phyloP scores from a whole-genome alignment of 164 flowering plant species.

The Vitis rupestris region DNA sequence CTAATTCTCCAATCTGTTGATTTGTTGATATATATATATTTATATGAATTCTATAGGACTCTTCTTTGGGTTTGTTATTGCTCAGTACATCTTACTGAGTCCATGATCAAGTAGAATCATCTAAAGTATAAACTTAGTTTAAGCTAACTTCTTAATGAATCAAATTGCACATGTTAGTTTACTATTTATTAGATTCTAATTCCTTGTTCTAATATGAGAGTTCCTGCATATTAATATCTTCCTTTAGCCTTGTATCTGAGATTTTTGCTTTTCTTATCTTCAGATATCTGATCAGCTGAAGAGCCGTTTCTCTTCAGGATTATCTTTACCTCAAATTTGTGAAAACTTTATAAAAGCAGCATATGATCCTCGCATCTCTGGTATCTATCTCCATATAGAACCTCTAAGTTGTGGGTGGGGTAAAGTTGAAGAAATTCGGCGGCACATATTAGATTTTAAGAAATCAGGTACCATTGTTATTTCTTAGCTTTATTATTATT shows the following conservation, averaged over 20 bases:
- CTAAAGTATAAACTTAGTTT: too few relatives aligned
- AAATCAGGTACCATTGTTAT: slow-evolving; percentile 62
- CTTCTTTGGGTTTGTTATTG: too few relatives aligned
- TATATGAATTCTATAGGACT: too few relatives aligned
- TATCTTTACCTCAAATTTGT: slow-evolving; percentile 91
- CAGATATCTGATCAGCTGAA: slow-evolving; percentile 89
- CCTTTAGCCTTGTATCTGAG: neutral
- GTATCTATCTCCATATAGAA: slow-evolving; percentile 86
- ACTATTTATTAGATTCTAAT: neutral
- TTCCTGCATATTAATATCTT: neutral
- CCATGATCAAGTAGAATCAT: too few relatives aligned
- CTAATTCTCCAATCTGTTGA: too few relatives aligned
- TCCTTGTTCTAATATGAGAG: neutral
- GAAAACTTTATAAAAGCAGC: slow-evolving; percentile 89
- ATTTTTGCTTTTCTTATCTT: neutral
- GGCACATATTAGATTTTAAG: slow-evolving; percentile 76
- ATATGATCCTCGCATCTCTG: slow-evolving; percentile 89
- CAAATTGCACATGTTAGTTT: too few relatives aligned
- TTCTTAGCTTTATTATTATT: neutral
- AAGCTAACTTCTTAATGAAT: too few relatives aligned
- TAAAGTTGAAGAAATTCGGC: slow-evolving; percentile 87
- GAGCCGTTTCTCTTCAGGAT: slow-evolving; percentile 76
- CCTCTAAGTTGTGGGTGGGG: slow-evolving; percentile 90
- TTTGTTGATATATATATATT: too few relatives aligned
- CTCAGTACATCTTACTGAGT: too few relatives aligned